phyloP scores from a whole-genome alignment of 768 basidiomycete species.

The Russula abietina region DNA sequence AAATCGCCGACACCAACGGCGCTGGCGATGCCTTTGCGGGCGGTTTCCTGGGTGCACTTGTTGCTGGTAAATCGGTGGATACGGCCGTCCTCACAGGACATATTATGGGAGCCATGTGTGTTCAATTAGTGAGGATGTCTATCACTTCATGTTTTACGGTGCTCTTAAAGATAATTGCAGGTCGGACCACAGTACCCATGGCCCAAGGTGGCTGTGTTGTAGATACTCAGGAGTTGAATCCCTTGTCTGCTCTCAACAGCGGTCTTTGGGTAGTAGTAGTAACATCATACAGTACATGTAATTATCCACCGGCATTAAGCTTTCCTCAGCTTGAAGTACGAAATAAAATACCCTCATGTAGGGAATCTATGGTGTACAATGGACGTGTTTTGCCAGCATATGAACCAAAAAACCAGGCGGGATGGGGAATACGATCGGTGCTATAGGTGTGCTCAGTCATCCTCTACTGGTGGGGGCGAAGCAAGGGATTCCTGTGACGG shows the following conservation, averaged over 20 bases:
- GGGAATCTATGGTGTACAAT: slow-evolving; percentile 9
- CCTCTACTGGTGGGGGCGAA: slow-evolving; percentile 57
- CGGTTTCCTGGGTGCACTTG: slow-evolving; percentile 84
- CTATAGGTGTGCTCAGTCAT: neutral
- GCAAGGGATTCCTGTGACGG: slow-evolving; percentile 53
- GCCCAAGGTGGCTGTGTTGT: slow-evolving; percentile 50
- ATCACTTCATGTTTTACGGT: slow-evolving; percentile 1
- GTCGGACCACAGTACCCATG: slow-evolving; percentile 52
- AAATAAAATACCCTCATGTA: slow-evolving; percentile 14
- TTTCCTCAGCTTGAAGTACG: slow-evolving; percentile 36
- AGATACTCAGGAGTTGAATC: slow-evolving; percentile 16
- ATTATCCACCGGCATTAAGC: slow-evolving; percentile 27
- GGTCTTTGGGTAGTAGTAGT: slow-evolving; percentile 18
- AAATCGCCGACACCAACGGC: slow-evolving; percentile 96
- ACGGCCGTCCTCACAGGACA: slow-evolving; percentile 83
- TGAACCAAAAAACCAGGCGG: neutral
- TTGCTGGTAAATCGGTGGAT: slow-evolving; percentile 69
- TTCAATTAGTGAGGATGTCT: slow-evolving; percentile 54
- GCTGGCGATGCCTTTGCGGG: slow-evolving; percentile 98
- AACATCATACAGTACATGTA: slow-evolving; percentile 24
- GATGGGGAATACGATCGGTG: neutral
- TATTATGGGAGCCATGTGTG: slow-evolving; percentile 77
- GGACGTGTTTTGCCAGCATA: neutral
- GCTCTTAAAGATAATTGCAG: slow-evolving; percentile 28
- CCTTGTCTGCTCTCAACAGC: slow-evolving; percentile 38